Evolutionary conservation across 1,284 basidiomycete genomes (phyloP).

Genomic region (Moesziomyces antarcticus): DNA sequence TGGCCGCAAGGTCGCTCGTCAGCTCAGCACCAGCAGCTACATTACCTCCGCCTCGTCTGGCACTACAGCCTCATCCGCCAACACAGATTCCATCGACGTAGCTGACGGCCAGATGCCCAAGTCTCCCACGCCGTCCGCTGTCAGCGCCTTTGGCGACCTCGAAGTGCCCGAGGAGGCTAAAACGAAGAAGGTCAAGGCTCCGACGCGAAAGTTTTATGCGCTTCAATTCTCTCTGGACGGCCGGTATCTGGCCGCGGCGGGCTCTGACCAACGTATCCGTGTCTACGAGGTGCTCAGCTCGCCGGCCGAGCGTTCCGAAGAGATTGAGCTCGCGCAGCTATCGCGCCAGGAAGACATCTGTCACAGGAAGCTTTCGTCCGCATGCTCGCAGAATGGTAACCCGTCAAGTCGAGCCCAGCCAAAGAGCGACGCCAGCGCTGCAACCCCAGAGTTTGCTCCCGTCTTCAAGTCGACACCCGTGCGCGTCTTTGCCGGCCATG

Average conservation of each 20-base stretch:
- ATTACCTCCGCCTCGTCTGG: conserved; percentile 10
- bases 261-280: conserved; percentile 66
- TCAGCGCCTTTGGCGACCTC: conserved; percentile 10
- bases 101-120: conserved; percentile 8
- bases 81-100: not conserved
- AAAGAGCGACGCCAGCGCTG: not conserved
- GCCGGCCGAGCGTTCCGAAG: conserved; percentile 32
- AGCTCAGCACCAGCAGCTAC: conserved; percentile 22
- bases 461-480: conserved; percentile 59
- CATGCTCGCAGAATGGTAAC: not conserved
- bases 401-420: conserved; percentile 1
- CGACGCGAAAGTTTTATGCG: conserved; percentile 63
- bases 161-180: conserved; percentile 5
- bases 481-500: conserved; percentile 65
- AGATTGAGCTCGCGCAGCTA: conserved; percentile 24
- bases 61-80: conserved; percentile 4
- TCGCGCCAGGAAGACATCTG: conserved; percentile 5
- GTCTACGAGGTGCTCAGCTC: conserved; percentile 53
- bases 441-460: conserved; percentile 19
- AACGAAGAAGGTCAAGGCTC: conserved; percentile 7
- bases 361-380: conserved; percentile 1
- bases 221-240: conserved; percentile 67
- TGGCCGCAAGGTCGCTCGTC: conserved; percentile 14
- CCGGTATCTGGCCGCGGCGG: conserved; percentile 66
- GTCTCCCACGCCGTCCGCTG: conserved; percentile 16